Evolutionary conservation across 176 grass and related monocot genomes (phyloP).

Genomic region (Ananas comosus): DNA sequence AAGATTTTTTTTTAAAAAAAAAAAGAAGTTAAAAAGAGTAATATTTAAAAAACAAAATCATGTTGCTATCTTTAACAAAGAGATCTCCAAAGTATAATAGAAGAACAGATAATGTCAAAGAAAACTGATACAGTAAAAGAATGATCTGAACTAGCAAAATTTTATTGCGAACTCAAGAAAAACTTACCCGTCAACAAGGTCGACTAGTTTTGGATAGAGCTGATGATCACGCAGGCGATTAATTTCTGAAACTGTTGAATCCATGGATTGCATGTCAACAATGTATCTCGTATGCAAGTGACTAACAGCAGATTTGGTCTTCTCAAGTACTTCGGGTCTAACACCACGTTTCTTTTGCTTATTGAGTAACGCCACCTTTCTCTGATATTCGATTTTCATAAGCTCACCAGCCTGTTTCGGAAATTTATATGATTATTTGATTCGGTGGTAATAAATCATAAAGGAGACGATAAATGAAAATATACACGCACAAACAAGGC

Average conservation of each 20-base stretch:
- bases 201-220: slow-evolving; percentile 71
- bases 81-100: too few relatives aligned
- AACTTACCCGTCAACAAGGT: slow-evolving; percentile 70
- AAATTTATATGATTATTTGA: too few relatives aligned
- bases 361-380: slow-evolving; percentile 62
- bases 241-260: slow-evolving; percentile 79
- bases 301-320: slow-evolving; percentile 53
- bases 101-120: not conserved
- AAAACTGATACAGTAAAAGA: not conserved
- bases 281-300: slow-evolving; percentile 87
- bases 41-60: too few relatives aligned
- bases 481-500: too few relatives aligned
- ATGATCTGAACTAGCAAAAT: too few relatives aligned
- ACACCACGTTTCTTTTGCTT: slow-evolving; percentile 65
- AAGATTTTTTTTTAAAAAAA: too few relatives aligned
- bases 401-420: slow-evolving; percentile 57
- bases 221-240: slow-evolving; percentile 68
- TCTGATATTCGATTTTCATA: slow-evolving; percentile 77
- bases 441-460: too few relatives aligned
- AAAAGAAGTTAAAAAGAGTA: too few relatives aligned
- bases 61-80: too few relatives aligned
- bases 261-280: slow-evolving; percentile 74
- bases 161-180: not conserved
- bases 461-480: too few relatives aligned
- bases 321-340: slow-evolving; percentile 50